Evolutionary conservation across 169 alveolate species (phyloP).

Genomic region (Plasmodium inui): DNA sequence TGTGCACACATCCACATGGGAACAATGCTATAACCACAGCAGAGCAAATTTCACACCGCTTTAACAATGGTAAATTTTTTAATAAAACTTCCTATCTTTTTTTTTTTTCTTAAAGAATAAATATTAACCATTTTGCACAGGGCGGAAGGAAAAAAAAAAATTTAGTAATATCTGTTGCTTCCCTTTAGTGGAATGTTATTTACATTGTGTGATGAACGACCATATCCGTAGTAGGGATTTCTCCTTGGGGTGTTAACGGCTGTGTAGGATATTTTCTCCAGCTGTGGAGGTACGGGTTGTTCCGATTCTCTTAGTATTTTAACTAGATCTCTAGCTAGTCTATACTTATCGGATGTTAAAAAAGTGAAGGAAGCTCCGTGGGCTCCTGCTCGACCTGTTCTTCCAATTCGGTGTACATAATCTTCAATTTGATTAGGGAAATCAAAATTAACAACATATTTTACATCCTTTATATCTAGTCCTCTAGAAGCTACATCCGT

Average conservation of each 20-base stretch:
- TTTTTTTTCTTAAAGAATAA: slow-evolving; percentile 20
- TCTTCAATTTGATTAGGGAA: slow-evolving; percentile 98
- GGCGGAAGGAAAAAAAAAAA: neutral
- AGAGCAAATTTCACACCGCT: neutral
- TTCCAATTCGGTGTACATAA: slow-evolving; percentile 98
- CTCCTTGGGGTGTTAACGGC: slow-evolving; percentile 75
- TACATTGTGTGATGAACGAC: slow-evolving; percentile 45
- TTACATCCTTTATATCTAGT: slow-evolving; percentile 97
- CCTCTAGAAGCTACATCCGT: slow-evolving; percentile 99
- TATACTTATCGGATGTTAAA: slow-evolving; percentile 92
- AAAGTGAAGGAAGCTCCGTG: slow-evolving; percentile 93
- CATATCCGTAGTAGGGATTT: slow-evolving; percentile 55
- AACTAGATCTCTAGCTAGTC: slow-evolving; percentile 94
- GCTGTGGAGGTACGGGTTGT: slow-evolving; percentile 93
- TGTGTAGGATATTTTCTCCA: slow-evolving; percentile 81
- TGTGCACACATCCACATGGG: neutral
- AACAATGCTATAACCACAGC: neutral
- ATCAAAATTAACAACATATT: slow-evolving; percentile 97
- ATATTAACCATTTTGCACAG: neutral
- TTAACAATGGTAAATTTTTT: neutral
- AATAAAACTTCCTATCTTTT: neutral
- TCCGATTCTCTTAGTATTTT: slow-evolving; percentile 94
- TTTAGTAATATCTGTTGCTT: slow-evolving; percentile 41
- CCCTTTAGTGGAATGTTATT: slow-evolving; percentile 54
- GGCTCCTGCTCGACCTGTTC: slow-evolving; percentile 97